Evolutionary conservation across 805 yeast genomes (phyloP), one percentile per base, ranked within the genome.

Genomic region (Candida corydali): DNA sequence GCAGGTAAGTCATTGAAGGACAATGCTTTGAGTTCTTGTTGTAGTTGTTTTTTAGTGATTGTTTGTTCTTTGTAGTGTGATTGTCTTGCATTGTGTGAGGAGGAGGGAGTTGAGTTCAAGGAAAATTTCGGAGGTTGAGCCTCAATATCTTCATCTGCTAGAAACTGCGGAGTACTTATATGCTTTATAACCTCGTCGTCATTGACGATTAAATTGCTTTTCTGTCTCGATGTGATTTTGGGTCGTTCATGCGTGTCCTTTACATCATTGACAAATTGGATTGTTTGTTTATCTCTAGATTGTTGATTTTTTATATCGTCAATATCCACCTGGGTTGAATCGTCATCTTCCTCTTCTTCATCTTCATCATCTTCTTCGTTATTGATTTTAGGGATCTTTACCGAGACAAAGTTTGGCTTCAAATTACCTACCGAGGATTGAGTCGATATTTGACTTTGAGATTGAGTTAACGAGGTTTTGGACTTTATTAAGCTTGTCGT

Each of bases 1-100:
- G 95, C 93, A 0, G 97, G 95, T n/a, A 91, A 59, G 43, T 86
- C 93, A 54, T 87, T 84, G 60, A 89, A 89, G 1, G 84, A 73
- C 26, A 68, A 49, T 16, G 47, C 51, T 18, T 52, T 55, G 26
- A 68, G 49, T 42, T 67, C 73, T 29, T 57, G 55, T 43, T 61
- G 63, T 33, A 68, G 47, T 38, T 66, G 62, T 39, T 56, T 63
- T 26, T 49, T 54, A 1, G 66, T 63, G 7, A 64, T 44, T 11
- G 41, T 38, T 19, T 44, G 32, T 7, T 26, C 32, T 14, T 30
- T n/a, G 14, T 23, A 29, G 24, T 3, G 35, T 17, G 32, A 33
- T 26, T 6, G 28, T 31, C 32, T 39, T 39, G 32, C 45, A 42
- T 14, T 5, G 7, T 23, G 19, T 6, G 27, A 10, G 4, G 34